A percentile compares a stretch with the other conserved stretches of the same genome.
These are phyloP conservation scores for Protomyces lactucae-debilis DNA, from an alignment of 1,139 yeast genomes.

Conservation along the genomic window DNA sequence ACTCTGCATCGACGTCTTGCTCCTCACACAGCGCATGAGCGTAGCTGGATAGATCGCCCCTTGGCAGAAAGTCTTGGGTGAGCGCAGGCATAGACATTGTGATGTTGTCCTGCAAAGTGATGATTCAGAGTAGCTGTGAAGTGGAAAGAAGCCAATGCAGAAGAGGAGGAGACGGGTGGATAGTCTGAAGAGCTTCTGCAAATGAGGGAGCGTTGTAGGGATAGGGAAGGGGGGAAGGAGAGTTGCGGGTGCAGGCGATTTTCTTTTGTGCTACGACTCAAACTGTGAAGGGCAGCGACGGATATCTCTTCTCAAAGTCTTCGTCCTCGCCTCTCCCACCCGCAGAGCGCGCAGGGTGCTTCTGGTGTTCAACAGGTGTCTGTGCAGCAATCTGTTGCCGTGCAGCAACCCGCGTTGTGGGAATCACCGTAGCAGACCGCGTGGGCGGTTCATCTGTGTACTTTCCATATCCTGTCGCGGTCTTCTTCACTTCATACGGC, in stretches of 20 bases:
- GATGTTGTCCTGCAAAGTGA: too few species aligned
- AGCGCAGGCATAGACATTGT: too few species aligned
- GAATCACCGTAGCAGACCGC: conserved; percentile 18
- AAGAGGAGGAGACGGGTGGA: too few species aligned
- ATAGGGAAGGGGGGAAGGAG: too few species aligned
- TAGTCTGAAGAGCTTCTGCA: too few species aligned
- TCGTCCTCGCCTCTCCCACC: too few species aligned
- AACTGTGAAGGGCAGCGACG: conserved; percentile 13
- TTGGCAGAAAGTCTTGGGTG: too few species aligned
- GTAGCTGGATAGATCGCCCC: neutral
- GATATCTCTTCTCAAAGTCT: conserved; percentile 11
- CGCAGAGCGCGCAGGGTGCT: too few species aligned
- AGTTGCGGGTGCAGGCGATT: neutral
- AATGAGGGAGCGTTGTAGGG: too few species aligned
- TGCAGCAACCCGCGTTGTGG: neutral
- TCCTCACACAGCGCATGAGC: neutral
- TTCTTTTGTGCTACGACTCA: neutral
- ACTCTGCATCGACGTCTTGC: neutral
- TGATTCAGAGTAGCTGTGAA: too few species aligned
- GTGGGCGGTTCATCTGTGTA: conserved; percentile 13
- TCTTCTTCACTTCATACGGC: conserved; percentile 12
- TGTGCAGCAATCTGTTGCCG: neutral
- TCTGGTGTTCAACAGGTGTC: neutral
- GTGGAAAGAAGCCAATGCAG: too few species aligned
- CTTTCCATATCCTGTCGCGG: conserved; percentile 24